phyloP scores from a whole-genome alignment of 1,284 basidiomycete species.

The Cystobasidium slooffiae region DNA sequence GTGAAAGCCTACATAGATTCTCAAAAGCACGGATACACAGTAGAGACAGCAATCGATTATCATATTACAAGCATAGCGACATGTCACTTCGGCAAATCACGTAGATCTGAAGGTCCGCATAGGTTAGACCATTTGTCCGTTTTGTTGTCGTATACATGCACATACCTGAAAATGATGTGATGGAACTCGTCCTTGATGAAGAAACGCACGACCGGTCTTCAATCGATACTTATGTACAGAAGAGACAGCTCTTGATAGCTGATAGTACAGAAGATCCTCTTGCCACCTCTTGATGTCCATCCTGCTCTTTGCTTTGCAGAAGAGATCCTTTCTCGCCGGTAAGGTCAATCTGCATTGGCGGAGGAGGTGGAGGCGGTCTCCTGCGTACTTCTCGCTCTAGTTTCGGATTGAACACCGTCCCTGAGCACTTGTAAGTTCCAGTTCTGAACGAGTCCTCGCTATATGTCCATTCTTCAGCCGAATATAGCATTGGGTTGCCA shows the following conservation, averaged over 20 bases:
- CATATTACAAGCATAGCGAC: constrained; percentile 38
- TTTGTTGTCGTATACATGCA: no score
- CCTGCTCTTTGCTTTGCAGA: constrained; percentile 13
- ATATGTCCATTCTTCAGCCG: constrained; percentile 39
- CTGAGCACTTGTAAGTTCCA: constrained; percentile 32
- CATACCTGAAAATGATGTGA: no score
- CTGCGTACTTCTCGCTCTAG: constrained; percentile 29
- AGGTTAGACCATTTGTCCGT: no score
- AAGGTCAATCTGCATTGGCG: constrained; percentile 17
- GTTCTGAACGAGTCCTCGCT: constrained; percentile 37
- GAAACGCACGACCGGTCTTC: no score
- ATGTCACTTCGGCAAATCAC: constrained; percentile 22
- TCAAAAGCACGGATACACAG: constrained; percentile 12
- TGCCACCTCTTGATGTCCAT: background rate
- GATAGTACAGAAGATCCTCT: background rate
- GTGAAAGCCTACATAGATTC: constrained; percentile 12
- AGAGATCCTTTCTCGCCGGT: background rate
- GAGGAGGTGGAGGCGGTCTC: constrained; percentile 34
- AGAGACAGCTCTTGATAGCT: no score
- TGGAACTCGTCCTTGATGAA: no score
- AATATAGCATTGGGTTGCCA: constrained; percentile 30
- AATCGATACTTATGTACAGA: no score
- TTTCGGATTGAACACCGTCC: constrained; percentile 44
- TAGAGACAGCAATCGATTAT: constrained; percentile 13
- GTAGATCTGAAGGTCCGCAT: background rate